A percentile compares a stretch with the other conserved stretches of the same genome.
Conservation (phyloP, 768 basidiomycete genomes). For the Kwoniella newhampshirensis region DNA sequence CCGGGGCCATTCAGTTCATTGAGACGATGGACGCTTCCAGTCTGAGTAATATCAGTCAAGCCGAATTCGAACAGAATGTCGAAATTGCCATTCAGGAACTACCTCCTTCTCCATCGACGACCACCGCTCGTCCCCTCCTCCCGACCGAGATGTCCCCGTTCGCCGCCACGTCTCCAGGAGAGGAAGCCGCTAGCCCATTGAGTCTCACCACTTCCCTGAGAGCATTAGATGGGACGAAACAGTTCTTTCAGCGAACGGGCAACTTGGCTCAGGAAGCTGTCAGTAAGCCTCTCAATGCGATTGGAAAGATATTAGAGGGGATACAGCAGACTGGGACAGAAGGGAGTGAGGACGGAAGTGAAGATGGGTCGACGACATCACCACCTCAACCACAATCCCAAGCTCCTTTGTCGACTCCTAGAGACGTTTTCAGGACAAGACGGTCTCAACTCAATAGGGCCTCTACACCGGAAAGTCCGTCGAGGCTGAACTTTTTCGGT, state of each 20-base stretch:
- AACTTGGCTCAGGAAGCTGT: slow-evolving; percentile 64
- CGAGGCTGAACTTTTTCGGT: slow-evolving; percentile 5
- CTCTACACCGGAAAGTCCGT: slow-evolving; percentile 18
- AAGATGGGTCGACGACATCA: slow-evolving; percentile 3
- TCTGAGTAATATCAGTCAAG: slow-evolving; percentile 87
- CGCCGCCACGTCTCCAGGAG: slow-evolving; percentile 58
- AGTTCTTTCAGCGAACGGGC: slow-evolving; percentile 83
- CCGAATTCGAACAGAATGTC: slow-evolving; percentile 84
- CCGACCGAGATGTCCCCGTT: slow-evolving; percentile 50
- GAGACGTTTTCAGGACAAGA: slow-evolving; percentile 18
- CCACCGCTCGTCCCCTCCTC: slow-evolving; percentile 56
- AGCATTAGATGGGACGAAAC: slow-evolving; percentile 68
- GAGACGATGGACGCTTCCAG: slow-evolving; percentile 97
- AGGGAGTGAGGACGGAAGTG: slow-evolving; percentile 54
- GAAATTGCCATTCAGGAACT: slow-evolving; percentile 63
- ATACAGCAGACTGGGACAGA: slow-evolving; percentile 73
- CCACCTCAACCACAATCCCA: background rate
- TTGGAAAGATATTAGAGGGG: slow-evolving; percentile 81
- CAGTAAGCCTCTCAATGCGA: slow-evolving; percentile 84
- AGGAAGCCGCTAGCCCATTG: slow-evolving; percentile 83
- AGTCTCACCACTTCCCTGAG: slow-evolving; percentile 60
- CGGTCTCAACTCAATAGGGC: slow-evolving; percentile 15
- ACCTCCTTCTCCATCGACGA: slow-evolving; percentile 76
- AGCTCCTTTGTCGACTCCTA: slow-evolving; percentile 6
- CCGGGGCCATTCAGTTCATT: slow-evolving; percentile 94